phyloP scores from a whole-genome alignment of 2,329 filamentous ascomycete species.

The Blastomyces percursus region DNA sequence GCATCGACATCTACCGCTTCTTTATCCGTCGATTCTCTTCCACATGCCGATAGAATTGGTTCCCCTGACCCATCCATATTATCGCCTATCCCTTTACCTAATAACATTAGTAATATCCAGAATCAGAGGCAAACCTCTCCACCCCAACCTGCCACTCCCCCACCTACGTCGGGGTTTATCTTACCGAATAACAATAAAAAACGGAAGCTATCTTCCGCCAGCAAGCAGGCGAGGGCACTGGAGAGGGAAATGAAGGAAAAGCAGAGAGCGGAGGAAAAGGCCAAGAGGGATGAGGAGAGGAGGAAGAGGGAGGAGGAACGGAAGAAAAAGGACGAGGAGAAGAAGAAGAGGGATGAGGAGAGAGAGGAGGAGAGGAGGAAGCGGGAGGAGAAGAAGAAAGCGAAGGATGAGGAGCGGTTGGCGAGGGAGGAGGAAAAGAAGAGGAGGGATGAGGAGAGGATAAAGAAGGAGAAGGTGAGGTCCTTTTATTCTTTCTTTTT shows the following conservation, averaged over 20 bases:
- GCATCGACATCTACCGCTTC: not conserved
- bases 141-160: slow-evolving; percentile 7
- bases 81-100: not conserved
- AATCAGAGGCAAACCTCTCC: not conserved
- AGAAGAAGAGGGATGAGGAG: slow-evolving; percentile 35
- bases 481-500: not conserved
- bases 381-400: slow-evolving; percentile 35
- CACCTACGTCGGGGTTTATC: slow-evolving; percentile 8
- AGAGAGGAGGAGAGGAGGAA: slow-evolving; percentile 35
- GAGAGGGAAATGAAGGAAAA: slow-evolving; percentile 23
- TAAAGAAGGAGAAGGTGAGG: slow-evolving; percentile 39
- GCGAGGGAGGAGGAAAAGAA: slow-evolving; percentile 22
- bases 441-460: slow-evolving; percentile 23
- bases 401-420: slow-evolving; percentile 28
- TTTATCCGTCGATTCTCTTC: not conserved
- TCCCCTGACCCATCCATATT: not conserved
- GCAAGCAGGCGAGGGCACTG: slow-evolving; percentile 18
- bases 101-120: not conserved
- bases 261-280: slow-evolving; percentile 22
- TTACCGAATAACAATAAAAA: slow-evolving; percentile 20
- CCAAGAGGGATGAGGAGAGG: slow-evolving; percentile 31
- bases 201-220: slow-evolving; percentile 24
- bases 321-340: slow-evolving; percentile 36
- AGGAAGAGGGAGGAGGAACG: slow-evolving; percentile 37
- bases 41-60: too few relatives aligned